phyloP scores from a whole-genome alignment of 75 land plant genomes.

The Selaginella moellendorffii region DNA sequence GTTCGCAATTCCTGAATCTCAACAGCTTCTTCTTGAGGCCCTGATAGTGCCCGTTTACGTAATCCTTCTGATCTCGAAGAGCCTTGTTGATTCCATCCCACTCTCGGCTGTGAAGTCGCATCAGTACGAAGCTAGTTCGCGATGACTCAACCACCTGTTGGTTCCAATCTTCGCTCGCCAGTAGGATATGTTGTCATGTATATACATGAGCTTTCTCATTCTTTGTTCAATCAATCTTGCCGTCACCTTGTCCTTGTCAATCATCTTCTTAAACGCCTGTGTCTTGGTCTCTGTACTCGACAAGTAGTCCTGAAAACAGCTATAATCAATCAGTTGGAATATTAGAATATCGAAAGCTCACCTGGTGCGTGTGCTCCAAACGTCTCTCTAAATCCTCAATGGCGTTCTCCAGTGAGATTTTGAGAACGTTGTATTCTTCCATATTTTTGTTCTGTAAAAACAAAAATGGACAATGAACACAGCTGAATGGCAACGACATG shows the following conservation, averaged over 20 bases:
- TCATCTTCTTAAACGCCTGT: conserved; percentile 18
- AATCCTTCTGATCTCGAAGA: conserved; percentile 25
- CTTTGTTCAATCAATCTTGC: conserved; percentile 26
- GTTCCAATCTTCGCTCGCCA: conserved; percentile 26
- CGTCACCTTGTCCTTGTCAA: conserved; percentile 24
- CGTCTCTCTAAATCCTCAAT: conserved; percentile 25
- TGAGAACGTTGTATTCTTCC: conserved; percentile 27
- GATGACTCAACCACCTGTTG: conserved; percentile 6
- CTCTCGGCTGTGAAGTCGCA: conserved; percentile 16
- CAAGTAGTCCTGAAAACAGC: conserved; percentile 17
- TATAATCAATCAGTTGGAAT: neutral
- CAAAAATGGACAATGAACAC: neutral
- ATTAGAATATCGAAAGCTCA: conserved; percentile 9
- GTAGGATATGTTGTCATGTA: conserved; percentile 25
- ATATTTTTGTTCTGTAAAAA: conserved; percentile 25
- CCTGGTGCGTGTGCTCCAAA: conserved; percentile 30
- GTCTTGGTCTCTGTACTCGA: conserved; percentile 26
- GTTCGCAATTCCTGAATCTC: conserved; percentile 14
- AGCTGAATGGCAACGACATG: neutral
- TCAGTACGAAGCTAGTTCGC: neutral
- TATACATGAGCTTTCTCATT: conserved; percentile 26
- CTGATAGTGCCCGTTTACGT: conserved; percentile 19
- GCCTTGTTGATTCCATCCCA: conserved; percentile 22
- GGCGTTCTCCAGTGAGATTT: conserved; percentile 18
- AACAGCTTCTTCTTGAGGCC: conserved; percentile 15